Evolutionary conservation across 2,329 filamentous ascomycete genomes (phyloP).

Genomic region (Chaetomiaceae sp.): DNA sequence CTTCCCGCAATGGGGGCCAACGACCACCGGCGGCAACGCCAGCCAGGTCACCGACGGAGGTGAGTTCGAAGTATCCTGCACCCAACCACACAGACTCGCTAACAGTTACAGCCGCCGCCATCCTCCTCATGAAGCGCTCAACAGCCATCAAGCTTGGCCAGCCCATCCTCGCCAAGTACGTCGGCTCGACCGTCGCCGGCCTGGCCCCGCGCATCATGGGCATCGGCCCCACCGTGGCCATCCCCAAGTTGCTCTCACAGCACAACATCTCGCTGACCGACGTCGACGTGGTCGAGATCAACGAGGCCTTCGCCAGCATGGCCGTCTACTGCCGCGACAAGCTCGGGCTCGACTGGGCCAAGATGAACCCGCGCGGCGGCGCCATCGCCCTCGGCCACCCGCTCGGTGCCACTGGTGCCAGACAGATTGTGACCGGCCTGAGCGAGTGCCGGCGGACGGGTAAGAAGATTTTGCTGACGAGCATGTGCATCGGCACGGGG

Average conservation of each 20-base stretch:
- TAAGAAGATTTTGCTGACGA: constrained; percentile 88
- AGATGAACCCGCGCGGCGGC: constrained; percentile 78
- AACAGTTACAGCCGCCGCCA: constrained; percentile 58
- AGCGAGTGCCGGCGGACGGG: constrained; percentile 78
- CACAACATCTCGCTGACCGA: constrained; percentile 75
- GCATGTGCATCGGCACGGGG: constrained; percentile 77
- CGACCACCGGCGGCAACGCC: constrained; percentile 87
- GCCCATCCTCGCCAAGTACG: constrained; percentile 91
- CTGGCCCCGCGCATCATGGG: constrained; percentile 95
- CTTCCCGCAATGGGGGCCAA: constrained; percentile 84
- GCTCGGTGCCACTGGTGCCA: constrained; percentile 69
- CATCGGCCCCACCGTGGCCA: constrained; percentile 72
- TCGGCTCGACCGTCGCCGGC: constrained; percentile 84
- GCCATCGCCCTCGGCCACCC: constrained; percentile 82
- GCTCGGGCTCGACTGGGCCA: constrained; percentile 65
- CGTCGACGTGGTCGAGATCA: constrained; percentile 86
- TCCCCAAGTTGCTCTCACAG: constrained; percentile 78
- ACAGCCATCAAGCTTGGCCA: constrained; percentile 82
- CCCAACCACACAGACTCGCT: constrained; percentile 4
- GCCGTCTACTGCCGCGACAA: constrained; percentile 84
- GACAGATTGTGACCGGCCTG: constrained; percentile 85
- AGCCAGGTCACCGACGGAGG: constrained; percentile 92
- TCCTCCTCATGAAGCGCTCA: constrained; percentile 91
- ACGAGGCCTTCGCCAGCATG: constrained; percentile 98
- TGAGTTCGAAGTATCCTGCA: constrained; percentile 26